Evolutionary conservation across 371 early-diverging fungal genomes (phyloP), one percentile per base, ranked within the genome.

Genomic region (Actinomortierella ambigua): DNA sequence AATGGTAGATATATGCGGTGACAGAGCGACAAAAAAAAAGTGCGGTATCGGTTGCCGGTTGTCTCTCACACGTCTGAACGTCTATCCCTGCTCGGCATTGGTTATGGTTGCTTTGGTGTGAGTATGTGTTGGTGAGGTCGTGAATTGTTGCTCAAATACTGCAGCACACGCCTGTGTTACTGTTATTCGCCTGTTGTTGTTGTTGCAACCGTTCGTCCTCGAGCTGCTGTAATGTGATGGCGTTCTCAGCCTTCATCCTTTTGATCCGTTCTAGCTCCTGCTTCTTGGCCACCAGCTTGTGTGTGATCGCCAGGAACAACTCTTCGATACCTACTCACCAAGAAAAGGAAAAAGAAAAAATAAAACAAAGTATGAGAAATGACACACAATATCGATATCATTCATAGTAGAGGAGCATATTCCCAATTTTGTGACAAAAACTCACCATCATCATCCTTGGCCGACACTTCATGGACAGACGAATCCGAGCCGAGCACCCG

Each of bases 361-460:
- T 28, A n/a, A n/a, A n/a, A n/a, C n/a, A n/a, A n/a, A n/a, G n/a
- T n/a, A n/a, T n/a, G n/a, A n/a, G n/a, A n/a, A n/a, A n/a, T n/a
- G n/a, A n/a, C n/a, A n/a, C n/a, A n/a, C n/a, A n/a, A n/a, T n/a
- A n/a, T n/a, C n/a, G n/a, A n/a, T n/a, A n/a, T n/a, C n/a, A n/a
- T n/a, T n/a, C n/a, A n/a, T n/a, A n/a, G n/a, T n/a, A n/a, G n/a
- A n/a, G n/a, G n/a, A n/a, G n/a, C n/a, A n/a, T n/a, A n/a, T n/a
- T n/a, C n/a, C n/a, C n/a, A n/a, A n/a, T n/a, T n/a, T n/a, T n/a
- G n/a, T n/a, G n/a, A n/a, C n/a, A 24, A n/a, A 20, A 11, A n/a
- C 57, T 75, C 79, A 87, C 89, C 90, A 64, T 87, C 79, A 63
- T 88, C 90, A 27, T 89, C 90, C 59, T 87, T 88, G 41, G 90